Conservation (phyloP, 805 yeast species). For the Ogataea populi-albae region DNA sequence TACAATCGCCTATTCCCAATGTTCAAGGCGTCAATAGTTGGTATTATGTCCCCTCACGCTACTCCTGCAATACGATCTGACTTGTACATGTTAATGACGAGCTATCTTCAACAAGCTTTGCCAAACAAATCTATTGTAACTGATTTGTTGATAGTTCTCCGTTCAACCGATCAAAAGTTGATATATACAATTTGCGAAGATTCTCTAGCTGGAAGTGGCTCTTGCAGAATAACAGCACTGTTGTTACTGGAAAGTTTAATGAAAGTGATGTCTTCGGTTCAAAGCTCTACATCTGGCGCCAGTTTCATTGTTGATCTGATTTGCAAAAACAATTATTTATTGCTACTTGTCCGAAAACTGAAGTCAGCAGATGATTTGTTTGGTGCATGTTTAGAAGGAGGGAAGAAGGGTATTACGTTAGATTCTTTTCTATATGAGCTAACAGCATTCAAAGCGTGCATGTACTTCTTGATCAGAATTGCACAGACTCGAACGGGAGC, state of each 20-base stretch:
- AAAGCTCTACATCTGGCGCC: conserved; percentile 49
- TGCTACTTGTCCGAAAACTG: conserved; percentile 62
- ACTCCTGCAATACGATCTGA: conserved; percentile 71
- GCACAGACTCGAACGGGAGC: conserved; percentile 81
- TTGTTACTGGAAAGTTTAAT: conserved; percentile 57
- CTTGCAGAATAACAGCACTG: conserved; percentile 70
- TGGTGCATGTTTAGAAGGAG: conserved; percentile 30
- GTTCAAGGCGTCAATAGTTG: conserved; percentile 70
- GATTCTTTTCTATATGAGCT: conserved; percentile 66
- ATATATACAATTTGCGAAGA: conserved; percentile 71
- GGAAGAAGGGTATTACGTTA: conserved; percentile 38
- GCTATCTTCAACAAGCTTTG: conserved; percentile 54
- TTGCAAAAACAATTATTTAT: conserved; percentile 61
- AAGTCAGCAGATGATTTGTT: conserved; percentile 68
- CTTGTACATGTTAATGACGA: conserved; percentile 69
- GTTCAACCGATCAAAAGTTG: conserved; percentile 56
- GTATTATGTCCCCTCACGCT: conserved; percentile 68
- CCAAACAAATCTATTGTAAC: conserved; percentile 40
- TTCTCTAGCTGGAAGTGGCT: conserved; percentile 74
- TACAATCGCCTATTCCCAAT: conserved; percentile 58
- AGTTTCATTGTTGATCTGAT: conserved; percentile 59
- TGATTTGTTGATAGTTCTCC: conserved; percentile 52
- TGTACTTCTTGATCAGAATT: conserved; percentile 67
- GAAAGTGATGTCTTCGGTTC: conserved; percentile 44
- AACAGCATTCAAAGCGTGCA: conserved; percentile 69